These are phyloP conservation scores for Monilinia aucupariae DNA, from an alignment of 2,329 filamentous ascomycete species.

Conservation along the genomic window DNA sequence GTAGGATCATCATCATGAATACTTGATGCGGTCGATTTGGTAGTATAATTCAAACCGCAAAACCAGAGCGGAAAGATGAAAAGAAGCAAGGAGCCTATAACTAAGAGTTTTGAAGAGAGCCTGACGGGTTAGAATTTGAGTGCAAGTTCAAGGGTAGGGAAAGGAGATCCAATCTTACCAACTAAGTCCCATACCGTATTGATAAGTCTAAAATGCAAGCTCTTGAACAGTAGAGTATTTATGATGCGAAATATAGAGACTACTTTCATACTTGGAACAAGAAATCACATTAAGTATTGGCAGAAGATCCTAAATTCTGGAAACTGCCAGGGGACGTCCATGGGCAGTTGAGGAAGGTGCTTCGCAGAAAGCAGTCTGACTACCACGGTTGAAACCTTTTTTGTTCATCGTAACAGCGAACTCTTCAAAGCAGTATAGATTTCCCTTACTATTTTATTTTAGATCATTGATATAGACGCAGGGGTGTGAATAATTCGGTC, in stretches of 20 bases:
- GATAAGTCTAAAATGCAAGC: neutral
- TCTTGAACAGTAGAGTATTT: neutral
- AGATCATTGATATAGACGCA: neutral
- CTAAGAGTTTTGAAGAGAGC: neutral
- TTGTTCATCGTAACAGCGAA: neutral
- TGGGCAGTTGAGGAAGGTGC: neutral
- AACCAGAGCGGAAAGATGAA: too few relatives aligned
- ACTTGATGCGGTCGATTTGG: neutral
- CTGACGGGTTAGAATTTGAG: neutral
- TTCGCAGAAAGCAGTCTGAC: neutral
- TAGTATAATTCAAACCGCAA: neutral
- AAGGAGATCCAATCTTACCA: neutral
- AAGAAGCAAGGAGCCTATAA: too few relatives aligned
- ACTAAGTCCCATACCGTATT: neutral
- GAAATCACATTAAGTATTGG: neutral
- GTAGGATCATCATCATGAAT: slow-evolving; percentile 8
- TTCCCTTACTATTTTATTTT: neutral
- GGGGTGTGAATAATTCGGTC: neutral
- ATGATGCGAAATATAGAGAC: neutral
- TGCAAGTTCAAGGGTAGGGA: neutral
- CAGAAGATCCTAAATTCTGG: neutral
- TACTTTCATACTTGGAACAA: neutral
- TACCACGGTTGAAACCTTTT: neutral
- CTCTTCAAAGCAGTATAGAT: too few relatives aligned
- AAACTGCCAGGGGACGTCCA: neutral